A percentile compares a stretch with the other conserved stretches of the same genome.
Conservation (phyloP, 148 eudicot species). For the Nepenthes mirabilis region DNA sequence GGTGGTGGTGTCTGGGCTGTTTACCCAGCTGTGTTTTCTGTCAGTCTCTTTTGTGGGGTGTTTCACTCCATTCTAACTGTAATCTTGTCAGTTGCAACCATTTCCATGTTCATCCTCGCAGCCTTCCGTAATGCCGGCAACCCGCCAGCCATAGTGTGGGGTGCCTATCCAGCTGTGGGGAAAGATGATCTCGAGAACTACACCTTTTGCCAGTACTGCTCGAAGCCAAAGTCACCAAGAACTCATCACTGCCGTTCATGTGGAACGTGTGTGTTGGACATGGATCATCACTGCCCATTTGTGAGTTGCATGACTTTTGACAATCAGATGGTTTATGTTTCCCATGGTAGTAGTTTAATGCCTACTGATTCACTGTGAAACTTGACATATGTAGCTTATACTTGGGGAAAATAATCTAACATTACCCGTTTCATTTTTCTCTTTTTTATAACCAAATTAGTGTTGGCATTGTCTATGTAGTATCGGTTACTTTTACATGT, state of each 20-base stretch:
- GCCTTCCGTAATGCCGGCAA: slow-evolving; percentile 67
- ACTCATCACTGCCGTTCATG: slow-evolving; percentile 95
- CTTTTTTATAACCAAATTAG: too few species aligned
- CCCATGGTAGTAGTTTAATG: background rate
- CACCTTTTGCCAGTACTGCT: slow-evolving; percentile 72
- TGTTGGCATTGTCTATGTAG: too few species aligned
- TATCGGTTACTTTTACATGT: too few species aligned
- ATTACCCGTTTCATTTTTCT: too few species aligned
- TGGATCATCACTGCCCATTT: slow-evolving; percentile 99
- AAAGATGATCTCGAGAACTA: slow-evolving; percentile 68
- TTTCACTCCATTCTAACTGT: slow-evolving; percentile 34
- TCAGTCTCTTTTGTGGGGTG: slow-evolving; percentile 36
- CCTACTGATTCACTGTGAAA: too few species aligned
- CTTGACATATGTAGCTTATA: too few species aligned
- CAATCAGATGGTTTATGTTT: background rate
- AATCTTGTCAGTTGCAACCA: slow-evolving; percentile 46
- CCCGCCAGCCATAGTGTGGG: slow-evolving; percentile 61
- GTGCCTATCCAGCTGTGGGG: slow-evolving; percentile 72
- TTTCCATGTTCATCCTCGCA: slow-evolving; percentile 51
- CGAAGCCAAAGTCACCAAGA: slow-evolving; percentile 81
- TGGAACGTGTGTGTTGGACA: slow-evolving; percentile 72
- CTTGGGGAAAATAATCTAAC: too few species aligned
- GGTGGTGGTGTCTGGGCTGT: slow-evolving; percentile 96
- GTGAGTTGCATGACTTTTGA: slow-evolving; percentile 38
- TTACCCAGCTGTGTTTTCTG: slow-evolving; percentile 68